Base-by-base conservation (phyloP, 768 basidiomycete species). In the Leccinum uliginosum region DNA sequence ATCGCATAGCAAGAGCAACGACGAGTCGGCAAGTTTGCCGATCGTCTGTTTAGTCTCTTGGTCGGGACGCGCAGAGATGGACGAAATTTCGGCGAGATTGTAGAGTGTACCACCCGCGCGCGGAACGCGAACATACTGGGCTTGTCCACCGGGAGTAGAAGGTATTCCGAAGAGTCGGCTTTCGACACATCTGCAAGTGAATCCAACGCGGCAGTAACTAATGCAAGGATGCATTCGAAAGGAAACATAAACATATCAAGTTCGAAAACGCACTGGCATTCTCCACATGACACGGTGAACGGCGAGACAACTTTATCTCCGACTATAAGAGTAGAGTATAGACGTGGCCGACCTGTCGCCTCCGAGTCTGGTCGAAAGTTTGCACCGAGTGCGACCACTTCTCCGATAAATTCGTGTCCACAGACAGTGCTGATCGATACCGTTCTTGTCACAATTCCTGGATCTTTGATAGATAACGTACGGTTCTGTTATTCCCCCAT, bases 271-370 rank as follows among this genome's bases (percentile, higher is more conserved):
- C 58, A 92, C 89, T 85, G 82, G 79, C 91, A 93, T 66, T 91
- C 89, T n/a, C 85, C 86, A 61, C 91, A 93, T 50, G 83, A 88
- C n/a, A 81, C 78, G 0, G 89, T 89, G 71, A 91, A 92, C 3
- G 91, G 87, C 1, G 88, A 84, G 23, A 92, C 83, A 14, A 92
- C 86, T 64, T 83, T 87, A 66, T 92, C 86, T 6, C 89, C 89
- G 6, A 89, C 70, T 54, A 78, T 81, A 53, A 92, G 76, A 23
- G 73, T 80, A 0, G 83, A 75, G 59, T 91, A 91, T 17, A 89
- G 73, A 24, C 68, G 65, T 1, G 89, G 87, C 48, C 89, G 76
- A 45, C 78, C 82, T 44, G 74, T 60, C 5, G 64, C 70, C 8
- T 67, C n/a, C n/a, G n/a, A n/a, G n/a, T n/a, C 69, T 7, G 71